These are phyloP conservation scores for Phytophthora pinifolia DNA, from an alignment of 352 stramenopile genomes.

Conservation along the genomic window DNA sequence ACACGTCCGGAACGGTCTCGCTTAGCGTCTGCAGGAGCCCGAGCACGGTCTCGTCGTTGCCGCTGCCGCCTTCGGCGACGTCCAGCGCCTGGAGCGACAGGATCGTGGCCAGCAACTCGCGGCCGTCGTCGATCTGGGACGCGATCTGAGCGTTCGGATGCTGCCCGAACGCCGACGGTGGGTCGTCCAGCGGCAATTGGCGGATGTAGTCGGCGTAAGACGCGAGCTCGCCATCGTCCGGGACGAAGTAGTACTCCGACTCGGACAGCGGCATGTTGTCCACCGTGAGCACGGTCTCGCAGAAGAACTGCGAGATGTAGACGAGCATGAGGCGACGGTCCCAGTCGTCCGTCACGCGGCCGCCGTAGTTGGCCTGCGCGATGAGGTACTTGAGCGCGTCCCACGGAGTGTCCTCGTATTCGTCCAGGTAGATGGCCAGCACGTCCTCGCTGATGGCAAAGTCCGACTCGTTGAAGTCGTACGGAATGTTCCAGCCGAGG, in stretches of 20 bases:
- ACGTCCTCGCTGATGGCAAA: constrained; percentile 97
- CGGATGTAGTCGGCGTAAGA: constrained; percentile 92
- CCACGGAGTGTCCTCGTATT: constrained; percentile 93
- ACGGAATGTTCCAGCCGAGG: constrained; percentile 97
- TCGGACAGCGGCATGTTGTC: constrained; percentile 89
- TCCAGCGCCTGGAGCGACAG: constrained; percentile 88
- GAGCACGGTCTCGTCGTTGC: constrained; percentile 90
- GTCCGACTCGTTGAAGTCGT: constrained; percentile 98
- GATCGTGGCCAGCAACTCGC: constrained; percentile 89
- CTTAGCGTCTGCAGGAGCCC: constrained; percentile 78
- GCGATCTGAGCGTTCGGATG: constrained; percentile 96
- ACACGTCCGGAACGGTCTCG: constrained; percentile 89
- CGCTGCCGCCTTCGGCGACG: constrained; percentile 78
- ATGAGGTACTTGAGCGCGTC: constrained; percentile 96
- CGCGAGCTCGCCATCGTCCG: constrained; percentile 88
- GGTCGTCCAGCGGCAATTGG: constrained; percentile 89
- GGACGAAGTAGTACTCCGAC: constrained; percentile 93
- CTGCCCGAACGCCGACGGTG: constrained; percentile 93
- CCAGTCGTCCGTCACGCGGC: constrained; percentile 96
- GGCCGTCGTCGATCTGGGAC: constrained; percentile 93
- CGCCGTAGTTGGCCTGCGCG: constrained; percentile 96
- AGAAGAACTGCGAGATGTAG: constrained; percentile 96
- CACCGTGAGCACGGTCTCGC: constrained; percentile 81
- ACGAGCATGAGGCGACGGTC: constrained; percentile 95
- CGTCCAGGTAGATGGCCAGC: constrained; percentile 93